Evolutionary conservation across 768 basidiomycete species (phyloP).

Genomic region (Stropharia rugosoannulata): DNA sequence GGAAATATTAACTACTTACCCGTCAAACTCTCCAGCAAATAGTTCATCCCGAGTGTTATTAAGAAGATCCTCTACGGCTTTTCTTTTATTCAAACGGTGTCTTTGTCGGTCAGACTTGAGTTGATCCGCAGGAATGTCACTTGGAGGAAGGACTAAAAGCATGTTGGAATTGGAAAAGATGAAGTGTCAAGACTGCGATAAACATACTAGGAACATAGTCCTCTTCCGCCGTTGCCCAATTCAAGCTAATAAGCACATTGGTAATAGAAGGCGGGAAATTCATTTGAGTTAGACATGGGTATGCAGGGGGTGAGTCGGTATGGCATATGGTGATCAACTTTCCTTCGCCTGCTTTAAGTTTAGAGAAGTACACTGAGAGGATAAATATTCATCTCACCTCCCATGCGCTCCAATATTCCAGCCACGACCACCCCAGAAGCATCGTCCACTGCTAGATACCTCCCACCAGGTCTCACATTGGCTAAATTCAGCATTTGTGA

Average conservation of each 20-base stretch:
- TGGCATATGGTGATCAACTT: conserved; percentile 83
- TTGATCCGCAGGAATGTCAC: conserved; percentile 55
- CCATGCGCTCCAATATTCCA: conserved; percentile 83
- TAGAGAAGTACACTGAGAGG: conserved; percentile 2
- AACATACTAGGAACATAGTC: conserved; percentile 65
- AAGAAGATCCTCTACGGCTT: conserved; percentile 62
- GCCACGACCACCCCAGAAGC: conserved; percentile 87
- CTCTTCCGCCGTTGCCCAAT: conserved; percentile 89
- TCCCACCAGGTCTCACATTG: conserved; percentile 83
- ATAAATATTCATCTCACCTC: conserved; percentile 48
- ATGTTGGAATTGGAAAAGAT: conserved; percentile 6
- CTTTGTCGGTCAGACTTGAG: conserved; percentile 74
- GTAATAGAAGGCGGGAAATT: conserved; percentile 70
- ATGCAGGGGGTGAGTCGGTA: conserved; percentile 90
- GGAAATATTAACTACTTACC: conserved; percentile 41
- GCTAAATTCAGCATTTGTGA: conserved; percentile 85
- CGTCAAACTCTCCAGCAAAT: conserved; percentile 87
- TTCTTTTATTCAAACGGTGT: conserved; percentile 73
- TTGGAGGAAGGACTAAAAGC: conserved; percentile 52
- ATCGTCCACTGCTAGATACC: conserved; percentile 89
- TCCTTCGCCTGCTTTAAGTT: conserved; percentile 59
- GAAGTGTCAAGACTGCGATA: not conserved
- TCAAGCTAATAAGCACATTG: conserved; percentile 64
- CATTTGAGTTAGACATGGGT: conserved; percentile 80
- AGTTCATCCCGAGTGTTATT: conserved; percentile 72